Conservation (phyloP, 2,329 filamentous ascomycete species). For the Talaromyces sp. region DNA sequence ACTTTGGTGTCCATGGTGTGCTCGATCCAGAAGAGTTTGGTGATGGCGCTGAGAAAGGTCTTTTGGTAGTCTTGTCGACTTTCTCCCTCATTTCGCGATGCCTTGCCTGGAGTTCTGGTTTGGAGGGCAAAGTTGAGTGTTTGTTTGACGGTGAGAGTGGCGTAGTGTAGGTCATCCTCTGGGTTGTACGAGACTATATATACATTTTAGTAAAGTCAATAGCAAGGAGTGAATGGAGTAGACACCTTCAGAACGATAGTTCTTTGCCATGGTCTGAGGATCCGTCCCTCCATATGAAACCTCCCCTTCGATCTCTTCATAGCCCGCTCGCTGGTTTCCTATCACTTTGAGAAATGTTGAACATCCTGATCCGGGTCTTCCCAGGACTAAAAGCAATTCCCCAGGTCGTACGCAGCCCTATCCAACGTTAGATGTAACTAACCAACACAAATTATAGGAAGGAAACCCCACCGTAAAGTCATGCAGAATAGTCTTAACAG, state of each 20-base stretch:
- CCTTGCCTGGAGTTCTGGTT: conserved; percentile 62
- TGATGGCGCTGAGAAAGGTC: conserved; percentile 63
- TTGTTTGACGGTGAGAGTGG: conserved; percentile 70
- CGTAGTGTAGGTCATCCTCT: conserved; percentile 54
- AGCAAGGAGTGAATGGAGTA: not conserved
- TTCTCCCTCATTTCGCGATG: conserved; percentile 59
- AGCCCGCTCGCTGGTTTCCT: conserved; percentile 62
- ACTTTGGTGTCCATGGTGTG: conserved; percentile 71
- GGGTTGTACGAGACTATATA: conserved; percentile 18
- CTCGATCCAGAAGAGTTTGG: conserved; percentile 67
- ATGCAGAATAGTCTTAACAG: conserved; percentile 63
- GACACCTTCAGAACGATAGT: conserved; percentile 43
- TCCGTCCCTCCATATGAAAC: conserved; percentile 55
- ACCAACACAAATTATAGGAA: not conserved
- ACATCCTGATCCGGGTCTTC: conserved; percentile 46
- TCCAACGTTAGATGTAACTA: not conserved
- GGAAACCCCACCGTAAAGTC: conserved; percentile 48
- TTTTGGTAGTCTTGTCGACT: conserved; percentile 57
- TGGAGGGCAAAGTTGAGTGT: conserved; percentile 70
- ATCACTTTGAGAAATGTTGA: conserved; percentile 83
- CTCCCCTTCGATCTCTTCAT: conserved; percentile 55
- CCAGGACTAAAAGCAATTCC: conserved; percentile 40
- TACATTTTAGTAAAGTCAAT: not conserved
- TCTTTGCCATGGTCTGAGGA: conserved; percentile 49
- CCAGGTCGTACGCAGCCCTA: conserved; percentile 41